Evolutionary conservation across 1,284 basidiomycete genomes (phyloP), one percentile per base, ranked within the genome.

Genomic region (Ganoderma sp.): DNA sequence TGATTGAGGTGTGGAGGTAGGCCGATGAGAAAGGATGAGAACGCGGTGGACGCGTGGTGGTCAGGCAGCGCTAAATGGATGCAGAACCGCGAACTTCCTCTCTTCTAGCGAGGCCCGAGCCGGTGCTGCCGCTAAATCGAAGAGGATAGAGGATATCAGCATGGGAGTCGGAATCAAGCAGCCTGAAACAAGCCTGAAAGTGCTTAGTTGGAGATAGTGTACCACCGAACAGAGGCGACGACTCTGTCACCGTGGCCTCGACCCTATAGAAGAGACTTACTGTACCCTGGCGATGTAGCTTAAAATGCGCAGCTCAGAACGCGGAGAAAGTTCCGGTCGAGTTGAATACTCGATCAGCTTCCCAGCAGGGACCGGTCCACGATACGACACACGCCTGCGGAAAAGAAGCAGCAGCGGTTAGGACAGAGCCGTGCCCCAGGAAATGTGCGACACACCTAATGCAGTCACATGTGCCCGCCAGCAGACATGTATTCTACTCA

Each of bases 371-470:
- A 42, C 57, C 8, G n/a, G n/a, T 22, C 19, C 14, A 37, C 10
- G 22, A 17, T 7, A 41, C 25, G 58, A 28, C 25, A 15, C 8
- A 15, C 14, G 28, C 7, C 58, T 59, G 22, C 56, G n/a, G 48
- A 50, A 50, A 50, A 59, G 57, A 41, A 41, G 58, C 41, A 41
- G 58, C 41, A 28, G 28, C 22, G 41, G 41, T 60, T 25, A 60
- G 39, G 17, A 25, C 25, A 25, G 39, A 39, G 14, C 22, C n/a
- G 25, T 28, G 39, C 14, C 39, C 12, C 5, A 5, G 15, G 22
- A 42, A 42, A 42, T 42, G 22, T 4, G 39, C 28, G 22, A 43
- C 39, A 15, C 41, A 60, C 58, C 39, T 39, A 60, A 60, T 28
- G 25, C 58, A 41, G 12, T 60, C 34, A 12, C 56, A 58, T 39